Evolutionary conservation across 179 eudicot genomes (phyloP).

Genomic region (Camellia oleifera): DNA sequence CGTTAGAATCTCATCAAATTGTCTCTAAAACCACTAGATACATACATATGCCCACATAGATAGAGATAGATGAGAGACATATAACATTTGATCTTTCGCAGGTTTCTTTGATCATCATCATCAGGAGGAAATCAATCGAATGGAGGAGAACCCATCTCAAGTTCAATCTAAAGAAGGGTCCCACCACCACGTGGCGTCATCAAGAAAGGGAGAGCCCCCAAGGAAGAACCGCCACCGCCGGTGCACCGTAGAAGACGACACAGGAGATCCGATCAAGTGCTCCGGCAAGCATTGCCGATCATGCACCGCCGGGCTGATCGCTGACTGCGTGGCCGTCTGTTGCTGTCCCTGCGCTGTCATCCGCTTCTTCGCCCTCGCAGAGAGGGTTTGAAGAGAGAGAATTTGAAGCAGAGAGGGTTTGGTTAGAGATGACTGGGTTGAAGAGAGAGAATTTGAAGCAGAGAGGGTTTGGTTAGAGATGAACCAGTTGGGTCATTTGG

Average conservation of each 20-base stretch:
- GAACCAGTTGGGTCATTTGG: constrained; percentile 79
- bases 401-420: constrained; percentile 43
- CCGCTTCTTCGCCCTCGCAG: constrained; percentile 62
- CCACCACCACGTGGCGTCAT: constrained; percentile 5
- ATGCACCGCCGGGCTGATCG: constrained; percentile 65
- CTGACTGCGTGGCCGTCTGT: constrained; percentile 84
- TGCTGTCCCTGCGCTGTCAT: constrained; percentile 85
- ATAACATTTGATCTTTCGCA: constrained; percentile 23
- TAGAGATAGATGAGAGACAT: background rate
- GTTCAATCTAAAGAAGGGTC: constrained; percentile 7
- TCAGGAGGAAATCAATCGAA: constrained; percentile 7
- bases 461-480: constrained; percentile 70
- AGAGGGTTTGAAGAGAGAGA: constrained; percentile 18
- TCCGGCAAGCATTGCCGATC: constrained; percentile 61
- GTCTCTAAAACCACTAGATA: background rate
- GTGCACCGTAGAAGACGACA: constrained; percentile 26
- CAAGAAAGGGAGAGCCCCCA: constrained; percentile 12
- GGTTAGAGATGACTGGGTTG: constrained; percentile 51
- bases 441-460: constrained; percentile 20
- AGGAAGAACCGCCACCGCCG: constrained; percentile 19
- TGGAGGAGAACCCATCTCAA: constrained; percentile 33
- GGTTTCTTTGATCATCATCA: constrained; percentile 17
- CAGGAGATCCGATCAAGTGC: constrained; percentile 47
- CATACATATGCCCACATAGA: background rate
- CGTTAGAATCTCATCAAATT: background rate